These are phyloP conservation scores for Dioscorea dumetorum DNA, from an alignment of 106 monocot genomes.

Conservation along the genomic window DNA sequence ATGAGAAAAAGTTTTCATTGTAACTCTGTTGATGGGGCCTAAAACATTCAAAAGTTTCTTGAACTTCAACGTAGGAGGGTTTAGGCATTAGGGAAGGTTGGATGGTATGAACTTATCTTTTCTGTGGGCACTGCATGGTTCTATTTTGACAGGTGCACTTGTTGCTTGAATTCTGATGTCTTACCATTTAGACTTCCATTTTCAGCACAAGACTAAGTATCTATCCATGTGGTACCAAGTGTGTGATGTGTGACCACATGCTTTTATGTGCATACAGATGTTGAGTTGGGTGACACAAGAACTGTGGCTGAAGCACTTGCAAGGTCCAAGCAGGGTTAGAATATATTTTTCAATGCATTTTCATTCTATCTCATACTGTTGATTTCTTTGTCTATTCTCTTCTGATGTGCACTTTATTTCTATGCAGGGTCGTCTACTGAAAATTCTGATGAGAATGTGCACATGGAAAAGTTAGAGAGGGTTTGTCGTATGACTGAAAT, in stretches of 20 bases:
- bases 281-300: slow-evolving; percentile 74
- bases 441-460: slow-evolving; percentile 44
- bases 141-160: no score
- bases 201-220: no score
- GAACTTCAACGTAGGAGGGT: no score
- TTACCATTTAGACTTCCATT: no score
- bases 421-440: slow-evolving; percentile 38
- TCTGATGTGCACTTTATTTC: slow-evolving; percentile 2
- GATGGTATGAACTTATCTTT: no score
- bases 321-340: slow-evolving; percentile 80
- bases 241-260: background rate
- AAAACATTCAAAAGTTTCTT: no score
- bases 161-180: no score
- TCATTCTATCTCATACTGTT: background rate
- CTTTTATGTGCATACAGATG: slow-evolving; percentile 43
- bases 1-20: no score
- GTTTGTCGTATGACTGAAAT: slow-evolving; percentile 81
- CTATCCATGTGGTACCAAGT: background rate
- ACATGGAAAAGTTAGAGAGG: slow-evolving; percentile 50
- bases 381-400: background rate
- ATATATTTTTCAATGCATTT: slow-evolving; percentile 12
- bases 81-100: no score
- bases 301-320: slow-evolving; percentile 95
- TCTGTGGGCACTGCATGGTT: no score
- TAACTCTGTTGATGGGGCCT: no score